A percentile compares a stretch with the other conserved stretches of the same genome.
These are phyloP conservation scores for Solanum verrucosum DNA, from an alignment of 257 asterid genomes.

Conservation along the genomic window DNA sequence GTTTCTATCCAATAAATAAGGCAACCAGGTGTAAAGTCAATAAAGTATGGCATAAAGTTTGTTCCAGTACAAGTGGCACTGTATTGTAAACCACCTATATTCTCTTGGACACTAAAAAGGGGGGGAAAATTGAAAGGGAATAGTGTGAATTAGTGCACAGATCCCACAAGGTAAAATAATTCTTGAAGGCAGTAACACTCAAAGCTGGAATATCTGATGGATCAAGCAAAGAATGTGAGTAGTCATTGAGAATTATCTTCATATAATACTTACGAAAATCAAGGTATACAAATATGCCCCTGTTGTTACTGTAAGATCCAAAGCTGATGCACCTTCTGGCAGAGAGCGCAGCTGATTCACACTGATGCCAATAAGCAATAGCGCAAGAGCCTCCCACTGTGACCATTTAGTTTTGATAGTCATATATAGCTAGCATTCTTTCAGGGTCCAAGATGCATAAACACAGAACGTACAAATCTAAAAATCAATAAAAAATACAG, in stretches of 20 bases:
- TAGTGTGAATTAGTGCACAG: background rate
- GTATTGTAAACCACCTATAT: background rate
- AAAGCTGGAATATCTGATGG: background rate
- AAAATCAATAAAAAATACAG: background rate
- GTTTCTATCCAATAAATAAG: background rate
- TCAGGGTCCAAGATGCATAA: background rate
- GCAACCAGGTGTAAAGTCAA: background rate
- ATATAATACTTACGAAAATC: constrained; percentile 71
- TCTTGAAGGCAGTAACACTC: background rate
- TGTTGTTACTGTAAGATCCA: constrained; percentile 85
- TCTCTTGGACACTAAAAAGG: background rate
- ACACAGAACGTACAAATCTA: background rate
- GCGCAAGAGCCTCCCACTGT: constrained; percentile 99
- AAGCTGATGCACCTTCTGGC: constrained; percentile 71
- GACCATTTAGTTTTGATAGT: constrained; percentile 1
- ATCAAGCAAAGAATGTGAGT: background rate
- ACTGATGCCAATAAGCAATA: constrained; percentile 91
- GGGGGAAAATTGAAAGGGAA: background rate
- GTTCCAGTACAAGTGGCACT: background rate
- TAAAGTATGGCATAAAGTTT: background rate
- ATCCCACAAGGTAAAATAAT: background rate
- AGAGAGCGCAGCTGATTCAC: constrained; percentile 85
- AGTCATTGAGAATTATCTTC: background rate
- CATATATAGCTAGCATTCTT: background rate
- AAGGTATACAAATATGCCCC: constrained; percentile 74